Evolutionary conservation across 2,329 filamentous ascomycete genomes (phyloP).

Genomic region (Cladophialophora psammophila): DNA sequence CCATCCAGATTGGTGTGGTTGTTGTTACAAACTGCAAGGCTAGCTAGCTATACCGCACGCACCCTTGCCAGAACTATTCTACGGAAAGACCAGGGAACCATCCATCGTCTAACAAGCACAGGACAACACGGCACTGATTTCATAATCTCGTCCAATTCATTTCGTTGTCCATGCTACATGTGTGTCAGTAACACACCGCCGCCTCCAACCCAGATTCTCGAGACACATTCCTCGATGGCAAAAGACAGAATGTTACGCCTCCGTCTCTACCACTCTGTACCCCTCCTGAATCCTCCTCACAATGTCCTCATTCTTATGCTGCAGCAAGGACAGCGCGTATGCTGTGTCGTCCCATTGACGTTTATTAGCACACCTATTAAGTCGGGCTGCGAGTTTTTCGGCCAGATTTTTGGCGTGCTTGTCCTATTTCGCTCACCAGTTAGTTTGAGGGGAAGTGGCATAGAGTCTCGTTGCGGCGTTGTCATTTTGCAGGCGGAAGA

Average conservation of each 20-base stretch:
- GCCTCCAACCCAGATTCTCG: no score
- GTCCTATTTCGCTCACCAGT: slow-evolving; percentile 65
- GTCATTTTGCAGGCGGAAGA: not conserved
- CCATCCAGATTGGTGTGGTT: no score
- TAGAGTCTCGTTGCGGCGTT: not conserved
- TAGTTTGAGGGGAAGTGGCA: not conserved
- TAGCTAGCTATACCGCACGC: no score
- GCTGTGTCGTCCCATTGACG: slow-evolving; percentile 98
- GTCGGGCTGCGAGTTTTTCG: slow-evolving; percentile 86
- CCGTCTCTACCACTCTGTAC: slow-evolving; percentile 69
- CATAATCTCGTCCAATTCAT: slow-evolving; percentile 4
- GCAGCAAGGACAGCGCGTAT: slow-evolving; percentile 85
- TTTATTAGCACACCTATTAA: slow-evolving; percentile 87
- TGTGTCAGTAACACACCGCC: not conserved
- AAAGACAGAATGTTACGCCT: slow-evolving; percentile 54
- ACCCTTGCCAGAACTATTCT: no score
- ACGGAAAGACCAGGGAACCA: not conserved
- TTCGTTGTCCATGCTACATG: not conserved
- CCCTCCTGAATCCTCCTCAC: slow-evolving; percentile 52
- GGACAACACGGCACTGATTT: not conserved
- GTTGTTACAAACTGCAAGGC: no score
- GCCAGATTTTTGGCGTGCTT: slow-evolving; percentile 96
- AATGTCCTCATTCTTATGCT: slow-evolving; percentile 67
- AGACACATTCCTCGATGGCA: no score
- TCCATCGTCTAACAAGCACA: not conserved